Evolutionary conservation across 129 eudicot species (phyloP).

Genomic region (Pulicaria dysenterica): DNA sequence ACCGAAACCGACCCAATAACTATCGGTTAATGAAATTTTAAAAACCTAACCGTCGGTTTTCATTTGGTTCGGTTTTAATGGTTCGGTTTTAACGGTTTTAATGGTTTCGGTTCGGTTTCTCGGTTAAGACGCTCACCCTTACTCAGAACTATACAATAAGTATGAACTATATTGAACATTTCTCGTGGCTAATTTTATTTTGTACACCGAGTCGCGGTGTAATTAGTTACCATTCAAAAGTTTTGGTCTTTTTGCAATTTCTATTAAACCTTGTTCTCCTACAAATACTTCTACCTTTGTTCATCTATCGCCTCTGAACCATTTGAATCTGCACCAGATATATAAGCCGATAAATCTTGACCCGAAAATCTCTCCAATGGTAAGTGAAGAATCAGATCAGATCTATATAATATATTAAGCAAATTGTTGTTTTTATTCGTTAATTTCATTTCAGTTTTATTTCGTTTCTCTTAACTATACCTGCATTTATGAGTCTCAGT

Average conservation of each 20-base stretch:
- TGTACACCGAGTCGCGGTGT: too few relatives aligned
- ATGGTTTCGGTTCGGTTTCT: too few relatives aligned
- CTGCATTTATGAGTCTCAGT: conserved; percentile 23
- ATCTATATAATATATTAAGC: neutral
- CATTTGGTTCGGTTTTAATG: too few relatives aligned
- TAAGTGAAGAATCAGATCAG: conserved; percentile 26
- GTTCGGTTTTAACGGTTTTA: too few relatives aligned
- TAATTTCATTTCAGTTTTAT: neutral
- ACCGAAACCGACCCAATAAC: too few relatives aligned
- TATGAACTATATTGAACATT: too few relatives aligned
- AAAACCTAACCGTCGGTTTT: too few relatives aligned
- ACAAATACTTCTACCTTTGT: conserved; percentile 16
- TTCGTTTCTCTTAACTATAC: conserved; percentile 3
- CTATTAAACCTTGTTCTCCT: conserved; percentile 2
- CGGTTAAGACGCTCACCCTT: too few relatives aligned
- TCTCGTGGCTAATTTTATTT: too few relatives aligned
- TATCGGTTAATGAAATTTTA: too few relatives aligned
- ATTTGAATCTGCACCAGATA: conserved; percentile 35
- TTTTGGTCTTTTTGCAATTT: conserved; percentile 15
- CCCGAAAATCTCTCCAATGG: conserved; percentile 37
- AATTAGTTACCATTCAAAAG: neutral
- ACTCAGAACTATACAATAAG: too few relatives aligned
- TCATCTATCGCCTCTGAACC: conserved; percentile 2
- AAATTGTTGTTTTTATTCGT: neutral
- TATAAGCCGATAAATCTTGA: conserved; percentile 33